A percentile compares a stretch with the other conserved stretches of the same genome.
Evolutionary conservation across 2,329 filamentous ascomycete species (phyloP).

Genomic region (Ophiobolus disseminans): DNA sequence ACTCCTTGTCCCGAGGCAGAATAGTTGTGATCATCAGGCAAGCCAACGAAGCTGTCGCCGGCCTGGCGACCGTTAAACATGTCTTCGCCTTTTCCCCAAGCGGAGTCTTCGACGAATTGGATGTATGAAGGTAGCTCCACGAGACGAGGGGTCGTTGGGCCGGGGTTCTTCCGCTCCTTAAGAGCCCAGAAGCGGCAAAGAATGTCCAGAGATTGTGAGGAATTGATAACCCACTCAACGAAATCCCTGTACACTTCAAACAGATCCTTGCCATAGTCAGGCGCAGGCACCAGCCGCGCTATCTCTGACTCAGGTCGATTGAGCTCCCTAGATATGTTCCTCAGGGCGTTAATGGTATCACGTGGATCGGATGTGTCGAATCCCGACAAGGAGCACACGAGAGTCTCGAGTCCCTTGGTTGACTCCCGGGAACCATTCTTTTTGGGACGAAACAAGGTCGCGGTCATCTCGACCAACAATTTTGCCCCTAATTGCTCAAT

Average conservation of each 20-base stretch:
- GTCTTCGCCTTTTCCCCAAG: constrained; percentile 1
- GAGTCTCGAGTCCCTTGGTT: constrained; percentile 20
- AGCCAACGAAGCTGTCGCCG: constrained; percentile 19
- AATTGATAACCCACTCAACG: constrained; percentile 7
- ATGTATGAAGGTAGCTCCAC: constrained; percentile 16
- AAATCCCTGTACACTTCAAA: constrained; percentile 18
- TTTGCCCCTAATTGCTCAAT: constrained; percentile 1
- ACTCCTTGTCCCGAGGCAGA: constrained; percentile 4
- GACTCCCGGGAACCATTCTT: constrained; percentile 2
- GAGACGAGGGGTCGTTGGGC: not conserved
- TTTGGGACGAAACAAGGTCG: constrained; percentile 18
- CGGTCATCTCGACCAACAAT: constrained; percentile 18
- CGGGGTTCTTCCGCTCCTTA: not conserved
- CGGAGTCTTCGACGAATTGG: constrained; percentile 5
- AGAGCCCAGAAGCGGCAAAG: constrained; percentile 21
- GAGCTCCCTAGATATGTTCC: constrained; percentile 18
- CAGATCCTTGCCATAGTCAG: constrained; percentile 14
- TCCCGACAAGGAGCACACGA: constrained; percentile 21
- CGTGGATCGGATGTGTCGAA: constrained; percentile 33
- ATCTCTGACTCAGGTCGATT: not conserved
- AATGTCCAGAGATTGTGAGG: constrained; percentile 13
- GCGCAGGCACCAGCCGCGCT: not conserved
- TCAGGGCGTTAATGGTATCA: constrained; percentile 31
- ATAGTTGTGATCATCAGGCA: constrained; percentile 10
- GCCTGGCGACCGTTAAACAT: constrained; percentile 4